Conservation (phyloP, 169 alveolate genomes). For the Eimeria brunetti region DNA sequence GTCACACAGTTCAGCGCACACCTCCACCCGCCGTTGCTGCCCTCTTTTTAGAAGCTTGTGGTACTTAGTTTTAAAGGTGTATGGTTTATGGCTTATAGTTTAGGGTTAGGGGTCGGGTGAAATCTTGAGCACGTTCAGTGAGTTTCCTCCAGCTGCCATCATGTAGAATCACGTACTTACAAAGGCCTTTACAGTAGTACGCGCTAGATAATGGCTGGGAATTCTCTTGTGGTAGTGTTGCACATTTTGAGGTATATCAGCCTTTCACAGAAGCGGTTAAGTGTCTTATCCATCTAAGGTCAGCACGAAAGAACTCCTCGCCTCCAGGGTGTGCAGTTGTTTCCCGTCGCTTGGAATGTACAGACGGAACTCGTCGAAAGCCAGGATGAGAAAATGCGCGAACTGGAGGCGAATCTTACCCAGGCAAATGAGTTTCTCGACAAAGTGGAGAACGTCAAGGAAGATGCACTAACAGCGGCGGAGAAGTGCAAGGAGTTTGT, state of each 20-base stretch:
- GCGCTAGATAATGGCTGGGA: neutral
- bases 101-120: too few species aligned
- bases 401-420: conserved; percentile 29
- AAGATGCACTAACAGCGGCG: conserved; percentile 33
- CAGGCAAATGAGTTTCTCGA: conserved; percentile 53
- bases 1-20: neutral
- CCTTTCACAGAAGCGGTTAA: neutral
- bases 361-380: conserved; percentile 30
- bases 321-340: neutral
- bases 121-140: neutral
- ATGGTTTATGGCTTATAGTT: too few species aligned
- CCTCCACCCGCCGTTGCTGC: neutral
- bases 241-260: neutral
- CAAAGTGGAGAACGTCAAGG: conserved; percentile 35
- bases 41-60: neutral
- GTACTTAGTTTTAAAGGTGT: too few species aligned
- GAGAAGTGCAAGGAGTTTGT: conserved; percentile 26
- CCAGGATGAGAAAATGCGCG: conserved; percentile 41
- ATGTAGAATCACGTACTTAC: neutral
- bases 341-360: conserved; percentile 1
- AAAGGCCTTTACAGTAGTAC: too few species aligned
- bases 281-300: neutral
- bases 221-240: neutral
- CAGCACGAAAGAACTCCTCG: neutral
- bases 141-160: neutral